These are phyloP conservation scores for Cercospora sp. DNA, from an alignment of 2,329 filamentous ascomycete species.

Conservation along the genomic window DNA sequence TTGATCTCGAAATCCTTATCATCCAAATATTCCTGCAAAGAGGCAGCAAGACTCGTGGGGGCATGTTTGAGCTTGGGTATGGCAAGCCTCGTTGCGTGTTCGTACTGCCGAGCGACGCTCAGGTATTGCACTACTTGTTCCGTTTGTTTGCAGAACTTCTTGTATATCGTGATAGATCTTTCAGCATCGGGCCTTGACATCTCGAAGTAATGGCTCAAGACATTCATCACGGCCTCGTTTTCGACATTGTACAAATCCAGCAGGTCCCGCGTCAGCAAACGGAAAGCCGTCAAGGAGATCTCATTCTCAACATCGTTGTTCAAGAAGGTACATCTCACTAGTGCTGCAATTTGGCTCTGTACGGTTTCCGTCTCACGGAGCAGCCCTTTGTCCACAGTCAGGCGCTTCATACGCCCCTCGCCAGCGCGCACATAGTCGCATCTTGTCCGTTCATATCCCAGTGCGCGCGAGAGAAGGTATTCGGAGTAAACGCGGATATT, in stretches of 20 bases:
- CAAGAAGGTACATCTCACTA: slow-evolving; percentile 88
- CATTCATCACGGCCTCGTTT: slow-evolving; percentile 96
- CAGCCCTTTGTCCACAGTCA: slow-evolving; percentile 88
- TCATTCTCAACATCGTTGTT: slow-evolving; percentile 91
- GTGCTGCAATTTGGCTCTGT: slow-evolving; percentile 79
- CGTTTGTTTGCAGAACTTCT: slow-evolving; percentile 86
- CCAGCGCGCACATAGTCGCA: slow-evolving; percentile 85
- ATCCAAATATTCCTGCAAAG: slow-evolving; percentile 90
- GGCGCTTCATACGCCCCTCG: slow-evolving; percentile 77
- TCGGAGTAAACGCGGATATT: slow-evolving; percentile 91
- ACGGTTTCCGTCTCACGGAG: slow-evolving; percentile 88
- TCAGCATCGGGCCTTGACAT: slow-evolving; percentile 95
- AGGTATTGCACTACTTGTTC: slow-evolving; percentile 91
- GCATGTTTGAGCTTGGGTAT: slow-evolving; percentile 98
- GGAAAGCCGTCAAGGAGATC: slow-evolving; percentile 91
- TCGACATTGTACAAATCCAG: slow-evolving; percentile 89
- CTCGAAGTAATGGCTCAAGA: slow-evolving; percentile 95
- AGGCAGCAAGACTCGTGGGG: slow-evolving; percentile 82
- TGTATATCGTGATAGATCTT: slow-evolving; percentile 86
- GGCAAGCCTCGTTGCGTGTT: slow-evolving; percentile 87
- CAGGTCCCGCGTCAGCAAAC: slow-evolving; percentile 85
- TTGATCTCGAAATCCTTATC: slow-evolving; percentile 96
- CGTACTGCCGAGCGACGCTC: slow-evolving; percentile 80
- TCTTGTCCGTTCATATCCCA: slow-evolving; percentile 79
- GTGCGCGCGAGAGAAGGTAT: slow-evolving; percentile 80